Evolutionary conservation across 2,329 filamentous ascomycete species (phyloP).

Genomic region (Paramyrothecium sp.): DNA sequence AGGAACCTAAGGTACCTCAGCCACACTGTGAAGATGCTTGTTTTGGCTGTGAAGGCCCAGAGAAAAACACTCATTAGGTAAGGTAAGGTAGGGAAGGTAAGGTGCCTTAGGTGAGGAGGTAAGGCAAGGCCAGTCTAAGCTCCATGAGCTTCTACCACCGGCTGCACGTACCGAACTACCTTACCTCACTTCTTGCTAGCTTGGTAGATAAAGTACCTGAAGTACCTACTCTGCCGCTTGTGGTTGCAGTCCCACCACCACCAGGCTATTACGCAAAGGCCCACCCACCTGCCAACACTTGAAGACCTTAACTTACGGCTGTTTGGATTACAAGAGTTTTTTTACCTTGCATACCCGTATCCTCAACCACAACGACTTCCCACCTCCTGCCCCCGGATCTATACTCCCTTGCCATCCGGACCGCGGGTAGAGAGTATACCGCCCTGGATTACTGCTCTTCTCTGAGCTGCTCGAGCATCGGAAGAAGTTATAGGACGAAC

Average conservation of each 20-base stretch:
- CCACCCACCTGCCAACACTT: constrained; percentile 34
- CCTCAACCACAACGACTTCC: constrained; percentile 21
- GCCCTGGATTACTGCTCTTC: too few relatives aligned
- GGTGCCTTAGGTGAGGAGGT: too few relatives aligned
- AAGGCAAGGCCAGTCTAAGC: too few relatives aligned
- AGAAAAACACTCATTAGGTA: too few relatives aligned
- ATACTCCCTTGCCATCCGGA: constrained; percentile 11
- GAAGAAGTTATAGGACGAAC: constrained; percentile 36
- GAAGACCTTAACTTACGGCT: constrained; percentile 29
- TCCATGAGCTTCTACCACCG: too few relatives aligned
- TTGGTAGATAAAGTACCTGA: neutral
- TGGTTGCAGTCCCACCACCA: neutral
- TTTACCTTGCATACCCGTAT: constrained; percentile 21
- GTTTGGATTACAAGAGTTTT: constrained; percentile 17
- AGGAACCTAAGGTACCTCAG: too few relatives aligned
- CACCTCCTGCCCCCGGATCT: constrained; percentile 6
- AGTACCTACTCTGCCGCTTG: constrained; percentile 11
- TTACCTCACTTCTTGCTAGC: too few relatives aligned
- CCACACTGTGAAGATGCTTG: too few relatives aligned
- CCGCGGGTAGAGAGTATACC: constrained; percentile 7
- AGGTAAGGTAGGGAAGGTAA: too few relatives aligned
- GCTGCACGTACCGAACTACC: too few relatives aligned
- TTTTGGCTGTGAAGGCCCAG: too few relatives aligned
- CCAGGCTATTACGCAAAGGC: constrained; percentile 36
- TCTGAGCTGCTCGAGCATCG: constrained; percentile 14